These are phyloP conservation scores for Fabrea salina DNA, from an alignment of 169 alveolate genomes.

Conservation along the genomic window DNA sequence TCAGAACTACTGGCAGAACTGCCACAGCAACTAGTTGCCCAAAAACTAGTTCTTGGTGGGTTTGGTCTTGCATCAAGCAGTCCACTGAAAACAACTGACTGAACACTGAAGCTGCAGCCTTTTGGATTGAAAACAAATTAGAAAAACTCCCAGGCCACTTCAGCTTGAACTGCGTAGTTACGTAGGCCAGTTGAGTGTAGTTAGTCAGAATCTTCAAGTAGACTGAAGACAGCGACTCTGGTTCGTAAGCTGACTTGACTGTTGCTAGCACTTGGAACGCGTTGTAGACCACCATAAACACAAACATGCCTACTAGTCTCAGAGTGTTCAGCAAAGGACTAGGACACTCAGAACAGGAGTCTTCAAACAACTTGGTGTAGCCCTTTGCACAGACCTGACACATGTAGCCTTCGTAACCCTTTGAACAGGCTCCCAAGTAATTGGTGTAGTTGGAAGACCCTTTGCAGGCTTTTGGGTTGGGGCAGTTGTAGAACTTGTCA, in stretches of 20 bases:
- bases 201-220: not conserved
- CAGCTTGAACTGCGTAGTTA: not conserved
- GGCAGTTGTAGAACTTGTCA: slow-evolving; percentile 47
- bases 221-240: not conserved
- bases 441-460: slow-evolving; percentile 4
- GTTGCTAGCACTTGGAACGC: slow-evolving; percentile 24
- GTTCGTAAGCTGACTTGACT: slow-evolving; percentile 5
- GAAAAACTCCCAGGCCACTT: not conserved
- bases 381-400: slow-evolving; percentile 47
- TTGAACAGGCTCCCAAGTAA: slow-evolving; percentile 37
- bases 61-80: not conserved
- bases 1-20: too few species aligned
- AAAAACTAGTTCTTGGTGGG: too few species aligned
- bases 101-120: not conserved
- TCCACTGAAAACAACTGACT: not conserved
- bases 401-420: slow-evolving; percentile 48
- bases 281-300: slow-evolving; percentile 8
- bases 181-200: not conserved
- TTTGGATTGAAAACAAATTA: not conserved
- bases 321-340: slow-evolving; percentile 3
- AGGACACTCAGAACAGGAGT: slow-evolving; percentile 49
- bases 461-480: slow-evolving; percentile 39
- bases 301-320: not conserved
- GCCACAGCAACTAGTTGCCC: too few species aligned
- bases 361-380: slow-evolving; percentile 28